Conservation (phyloP, 148 eudicot species). For the Nepenthes gracilis region DNA sequence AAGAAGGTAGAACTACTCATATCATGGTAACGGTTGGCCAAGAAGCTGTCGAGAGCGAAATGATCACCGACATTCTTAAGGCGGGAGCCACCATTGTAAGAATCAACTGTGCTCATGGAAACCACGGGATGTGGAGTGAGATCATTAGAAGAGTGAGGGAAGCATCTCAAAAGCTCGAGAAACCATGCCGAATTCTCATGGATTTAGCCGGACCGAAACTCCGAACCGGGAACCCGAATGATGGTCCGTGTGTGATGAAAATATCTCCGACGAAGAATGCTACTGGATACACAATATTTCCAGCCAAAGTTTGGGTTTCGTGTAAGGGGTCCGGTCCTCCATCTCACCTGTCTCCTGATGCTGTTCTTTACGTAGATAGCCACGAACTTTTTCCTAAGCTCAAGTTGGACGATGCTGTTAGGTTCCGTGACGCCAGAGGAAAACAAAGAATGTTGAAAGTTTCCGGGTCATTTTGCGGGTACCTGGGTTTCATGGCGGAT, state of each 20-base stretch:
- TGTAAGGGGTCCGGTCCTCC: slow-evolving; percentile 8
- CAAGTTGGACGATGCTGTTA: slow-evolving; percentile 26
- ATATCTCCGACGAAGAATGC: slow-evolving; percentile 39
- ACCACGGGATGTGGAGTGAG: slow-evolving; percentile 44
- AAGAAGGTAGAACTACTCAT: slow-evolving; percentile 26
- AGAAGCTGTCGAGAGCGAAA: slow-evolving; percentile 27
- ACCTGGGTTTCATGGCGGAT: too few species aligned
- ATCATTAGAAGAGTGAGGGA: slow-evolving; percentile 32
- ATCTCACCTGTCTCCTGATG: too few species aligned
- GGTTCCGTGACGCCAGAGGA: slow-evolving; percentile 40
- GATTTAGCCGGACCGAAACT: slow-evolving; percentile 64
- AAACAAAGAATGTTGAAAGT: slow-evolving; percentile 20
- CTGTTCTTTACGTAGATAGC: slow-evolving; percentile 7
- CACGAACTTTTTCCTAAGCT: slow-evolving; percentile 29
- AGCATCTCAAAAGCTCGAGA: slow-evolving; percentile 41
- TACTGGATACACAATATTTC: slow-evolving; percentile 23
- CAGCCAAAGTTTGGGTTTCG: slow-evolving; percentile 46
- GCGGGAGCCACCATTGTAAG: slow-evolving; percentile 35
- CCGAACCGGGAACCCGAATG: slow-evolving; percentile 34
- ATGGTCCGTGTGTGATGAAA: slow-evolving; percentile 39
- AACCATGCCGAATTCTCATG: slow-evolving; percentile 52
- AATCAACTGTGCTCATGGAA: slow-evolving; percentile 60
- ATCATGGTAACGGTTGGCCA: slow-evolving; percentile 55
- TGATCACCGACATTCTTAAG: slow-evolving; percentile 27
- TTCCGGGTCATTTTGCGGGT: too few species aligned